Evolutionary conservation across 768 basidiomycete species (phyloP).

Genomic region (Harrya chromipes): DNA sequence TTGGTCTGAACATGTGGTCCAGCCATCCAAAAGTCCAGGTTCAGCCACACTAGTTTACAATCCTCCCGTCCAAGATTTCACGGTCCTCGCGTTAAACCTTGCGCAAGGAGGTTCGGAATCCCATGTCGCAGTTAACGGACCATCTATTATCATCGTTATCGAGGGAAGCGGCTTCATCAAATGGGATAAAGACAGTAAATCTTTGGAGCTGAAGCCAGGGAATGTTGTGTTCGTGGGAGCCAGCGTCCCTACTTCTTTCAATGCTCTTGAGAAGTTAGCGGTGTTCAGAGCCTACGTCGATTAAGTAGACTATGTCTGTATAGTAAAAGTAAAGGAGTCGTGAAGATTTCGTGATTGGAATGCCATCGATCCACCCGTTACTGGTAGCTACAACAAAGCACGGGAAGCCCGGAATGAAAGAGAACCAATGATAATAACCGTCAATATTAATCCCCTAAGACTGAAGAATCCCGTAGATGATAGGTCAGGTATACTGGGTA

Average conservation of each 20-base stretch:
- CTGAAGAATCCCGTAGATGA: not conserved
- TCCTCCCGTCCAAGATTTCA: conserved; percentile 93
- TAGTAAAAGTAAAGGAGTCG: no score
- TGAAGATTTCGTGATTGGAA: not conserved
- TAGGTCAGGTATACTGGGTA: not conserved
- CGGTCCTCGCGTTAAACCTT: conserved; percentile 68
- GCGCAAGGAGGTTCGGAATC: conserved; percentile 41
- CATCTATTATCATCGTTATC: conserved; percentile 80
- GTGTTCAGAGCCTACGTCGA: conserved; percentile 31
- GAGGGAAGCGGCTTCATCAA: conserved; percentile 56
- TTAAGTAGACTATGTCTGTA: conserved; percentile 2
- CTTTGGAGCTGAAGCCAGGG: conserved; percentile 52
- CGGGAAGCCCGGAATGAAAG: not conserved
- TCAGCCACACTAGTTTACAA: conserved; percentile 64
- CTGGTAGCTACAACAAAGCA: no score
- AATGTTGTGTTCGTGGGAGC: conserved; percentile 85
- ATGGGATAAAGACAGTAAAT: conserved; percentile 42
- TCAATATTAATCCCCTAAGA: no score
- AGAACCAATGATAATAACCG: no score
- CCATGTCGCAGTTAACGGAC: conserved; percentile 71
- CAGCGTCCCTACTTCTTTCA: conserved; percentile 52
- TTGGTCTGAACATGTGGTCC: conserved; percentile 66
- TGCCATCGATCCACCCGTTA: not conserved
- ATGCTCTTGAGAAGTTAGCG: conserved; percentile 26
- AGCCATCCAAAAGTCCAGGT: conserved; percentile 48